These are phyloP conservation scores for Pholiota conissans DNA, from an alignment of 768 basidiomycete genomes.

Conservation along the genomic window DNA sequence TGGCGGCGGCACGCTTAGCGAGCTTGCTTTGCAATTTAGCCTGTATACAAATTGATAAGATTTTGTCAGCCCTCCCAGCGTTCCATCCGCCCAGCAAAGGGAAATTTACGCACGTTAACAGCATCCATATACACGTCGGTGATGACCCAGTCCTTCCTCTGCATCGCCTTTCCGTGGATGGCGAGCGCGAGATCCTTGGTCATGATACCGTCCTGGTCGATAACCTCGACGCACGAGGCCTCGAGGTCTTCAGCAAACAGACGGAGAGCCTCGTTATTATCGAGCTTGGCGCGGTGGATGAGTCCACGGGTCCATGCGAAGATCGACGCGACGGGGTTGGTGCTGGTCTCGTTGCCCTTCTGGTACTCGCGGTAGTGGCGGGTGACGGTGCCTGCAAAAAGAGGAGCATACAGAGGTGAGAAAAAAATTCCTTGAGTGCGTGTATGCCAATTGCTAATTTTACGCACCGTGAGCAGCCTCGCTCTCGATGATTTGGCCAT, in stretches of 20 bases:
- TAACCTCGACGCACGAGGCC: conserved; percentile 85
- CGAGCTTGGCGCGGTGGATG: conserved; percentile 89
- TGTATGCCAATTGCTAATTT: not conserved
- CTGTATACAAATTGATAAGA: conserved; percentile 22
- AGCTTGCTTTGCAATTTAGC: conserved; percentile 47
- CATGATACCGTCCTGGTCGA: conserved; percentile 90
- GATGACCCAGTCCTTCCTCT: conserved; percentile 95
- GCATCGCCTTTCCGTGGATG: conserved; percentile 89
- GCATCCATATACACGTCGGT: conserved; percentile 93
- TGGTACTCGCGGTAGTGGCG: conserved; percentile 97
- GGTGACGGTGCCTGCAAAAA: conserved; percentile 73
- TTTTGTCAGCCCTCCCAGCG: not conserved
- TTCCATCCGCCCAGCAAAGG: not conserved
- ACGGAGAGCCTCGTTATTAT: conserved; percentile 72
- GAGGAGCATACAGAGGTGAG: not conserved
- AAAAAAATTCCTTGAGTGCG: too few species aligned
- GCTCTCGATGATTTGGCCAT: conserved; percentile 88
- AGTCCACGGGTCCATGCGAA: conserved; percentile 98
- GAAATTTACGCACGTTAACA: conserved; percentile 68
- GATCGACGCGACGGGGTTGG: conserved; percentile 98
- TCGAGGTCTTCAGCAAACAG: conserved; percentile 82
- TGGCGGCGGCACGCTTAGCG: conserved; percentile 23
- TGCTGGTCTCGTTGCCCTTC: conserved; percentile 96
- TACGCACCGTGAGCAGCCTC: conserved; percentile 89
- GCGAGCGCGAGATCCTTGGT: conserved; percentile 96